Percentiles rank a stretch among this genome's conserved stretches.
phyloP scores from a whole-genome alignment of 768 basidiomycete genomes.

The Tephrocybe sp. region DNA sequence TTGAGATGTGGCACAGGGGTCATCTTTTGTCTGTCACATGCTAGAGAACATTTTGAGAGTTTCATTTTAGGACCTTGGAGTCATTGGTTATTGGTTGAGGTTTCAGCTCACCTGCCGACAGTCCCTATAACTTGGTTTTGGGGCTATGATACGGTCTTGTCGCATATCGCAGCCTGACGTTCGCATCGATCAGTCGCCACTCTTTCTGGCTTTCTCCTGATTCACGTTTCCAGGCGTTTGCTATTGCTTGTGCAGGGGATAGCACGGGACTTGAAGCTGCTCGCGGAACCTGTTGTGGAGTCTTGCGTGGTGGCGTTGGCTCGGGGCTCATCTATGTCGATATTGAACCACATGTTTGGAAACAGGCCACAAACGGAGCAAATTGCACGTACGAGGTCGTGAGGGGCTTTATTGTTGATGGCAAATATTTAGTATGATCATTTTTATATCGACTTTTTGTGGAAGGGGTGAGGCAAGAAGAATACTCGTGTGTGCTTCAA shows the following conservation, averaged over 20 bases:
- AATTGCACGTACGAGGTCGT: slow-evolving; percentile 36
- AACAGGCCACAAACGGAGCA: slow-evolving; percentile 22
- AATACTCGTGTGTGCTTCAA: slow-evolving; percentile 30
- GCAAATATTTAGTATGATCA: slow-evolving; percentile 33
- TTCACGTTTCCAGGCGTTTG: slow-evolving; percentile 65
- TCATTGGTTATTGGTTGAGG: neutral
- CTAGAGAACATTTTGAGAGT: neutral
- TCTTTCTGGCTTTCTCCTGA: slow-evolving; percentile 54
- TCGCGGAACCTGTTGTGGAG: slow-evolving; percentile 28
- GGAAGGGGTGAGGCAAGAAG: slow-evolving; percentile 37
- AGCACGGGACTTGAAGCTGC: slow-evolving; percentile 26
- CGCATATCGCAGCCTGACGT: slow-evolving; percentile 48
- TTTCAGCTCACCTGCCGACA: slow-evolving; percentile 12
- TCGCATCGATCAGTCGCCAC: slow-evolving; percentile 52
- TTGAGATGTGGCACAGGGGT: too few relatives aligned
- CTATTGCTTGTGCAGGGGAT: slow-evolving; percentile 62
- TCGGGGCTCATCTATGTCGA: slow-evolving; percentile 41
- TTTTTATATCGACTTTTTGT: slow-evolving; percentile 43
- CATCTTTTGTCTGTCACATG: neutral
- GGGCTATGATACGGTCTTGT: slow-evolving; percentile 33
- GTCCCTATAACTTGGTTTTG: slow-evolving; percentile 52
- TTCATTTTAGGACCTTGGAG: neutral
- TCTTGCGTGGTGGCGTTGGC: slow-evolving; percentile 34
- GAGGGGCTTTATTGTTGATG: slow-evolving; percentile 31
- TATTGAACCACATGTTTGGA: slow-evolving; percentile 28